phyloP scores from a whole-genome alignment of 441 rosid species.

The Euphorbia schlechtendalii region DNA sequence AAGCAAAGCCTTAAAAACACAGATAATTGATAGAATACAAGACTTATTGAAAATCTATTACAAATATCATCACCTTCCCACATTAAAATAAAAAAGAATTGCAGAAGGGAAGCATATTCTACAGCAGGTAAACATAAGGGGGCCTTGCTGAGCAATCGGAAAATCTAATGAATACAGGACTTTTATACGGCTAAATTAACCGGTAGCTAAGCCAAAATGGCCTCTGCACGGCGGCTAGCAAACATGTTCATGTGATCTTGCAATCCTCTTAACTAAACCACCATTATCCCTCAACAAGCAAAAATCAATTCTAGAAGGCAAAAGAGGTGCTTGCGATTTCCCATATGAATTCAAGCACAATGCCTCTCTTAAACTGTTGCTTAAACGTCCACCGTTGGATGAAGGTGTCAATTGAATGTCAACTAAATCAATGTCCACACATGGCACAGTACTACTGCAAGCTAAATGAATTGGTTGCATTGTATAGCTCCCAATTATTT shows the following conservation, averaged over 20 bases:
- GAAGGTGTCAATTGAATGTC: conserved; percentile 57
- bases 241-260: conserved; percentile 43
- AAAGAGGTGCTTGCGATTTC: conserved; percentile 54
- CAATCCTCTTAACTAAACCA: conserved; percentile 31
- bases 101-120: conserved; percentile 39
- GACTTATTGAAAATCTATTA: conserved; percentile 6
- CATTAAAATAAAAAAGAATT: conserved; percentile 27
- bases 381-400: neutral
- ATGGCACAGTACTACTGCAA: conserved; percentile 64
- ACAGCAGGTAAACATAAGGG: neutral
- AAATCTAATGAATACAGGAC: no score
- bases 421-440: conserved; percentile 56
- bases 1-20: no score
- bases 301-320: conserved; percentile 68
- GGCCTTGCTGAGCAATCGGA: no score
- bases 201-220: no score
- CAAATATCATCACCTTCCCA: conserved; percentile 42
- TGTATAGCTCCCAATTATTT: conserved; percentile 57
- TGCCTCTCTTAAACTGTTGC: conserved; percentile 30
- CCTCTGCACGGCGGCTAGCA: conserved; percentile 21
- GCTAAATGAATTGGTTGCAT: conserved; percentile 62
- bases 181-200: no score
- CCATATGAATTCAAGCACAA: conserved; percentile 86
- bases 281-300: conserved; percentile 42
- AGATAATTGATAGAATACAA: conserved; percentile 16